A percentile compares a stretch with the other conserved stretches of the same genome.
These are phyloP conservation scores for Talaromyces amestolkiae DNA, from an alignment of 2,329 filamentous ascomycete species.

Conservation along the genomic window DNA sequence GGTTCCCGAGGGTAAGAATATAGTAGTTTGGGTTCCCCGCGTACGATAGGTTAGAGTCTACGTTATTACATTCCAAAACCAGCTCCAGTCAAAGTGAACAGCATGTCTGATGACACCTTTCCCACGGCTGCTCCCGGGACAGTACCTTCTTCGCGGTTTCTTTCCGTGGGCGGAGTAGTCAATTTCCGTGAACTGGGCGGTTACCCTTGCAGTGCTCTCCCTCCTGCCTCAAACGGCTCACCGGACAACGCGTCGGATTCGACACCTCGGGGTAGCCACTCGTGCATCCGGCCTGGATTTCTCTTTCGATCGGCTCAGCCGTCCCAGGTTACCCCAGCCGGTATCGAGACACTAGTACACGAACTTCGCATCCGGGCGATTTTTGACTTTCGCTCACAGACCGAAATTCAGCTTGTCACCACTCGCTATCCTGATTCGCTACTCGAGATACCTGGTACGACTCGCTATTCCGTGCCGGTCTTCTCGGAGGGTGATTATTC, in stretches of 20 bases:
- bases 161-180: conserved; percentile 52
- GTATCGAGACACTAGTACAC: conserved; percentile 49
- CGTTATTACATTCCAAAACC: background rate
- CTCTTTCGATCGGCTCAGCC: conserved; percentile 69
- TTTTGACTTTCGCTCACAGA: conserved; percentile 63
- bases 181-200: conserved; percentile 69
- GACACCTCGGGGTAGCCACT: background rate
- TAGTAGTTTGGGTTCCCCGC: background rate
- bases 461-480: conserved; percentile 61
- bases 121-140: conserved; percentile 3
- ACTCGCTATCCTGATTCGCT: conserved; percentile 33
- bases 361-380: conserved; percentile 59
- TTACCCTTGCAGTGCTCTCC: conserved; percentile 37
- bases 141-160: conserved; percentile 23
- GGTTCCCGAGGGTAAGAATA: background rate
- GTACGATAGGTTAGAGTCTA: background rate
- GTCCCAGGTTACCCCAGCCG: conserved; percentile 54
- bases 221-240: conserved; percentile 6
- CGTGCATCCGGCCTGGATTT: conserved; percentile 48
- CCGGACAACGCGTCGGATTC: background rate
- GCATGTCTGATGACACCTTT: background rate
- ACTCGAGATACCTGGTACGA: conserved; percentile 47
- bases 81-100: background rate
- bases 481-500: conserved; percentile 52
- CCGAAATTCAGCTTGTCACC: conserved; percentile 37